phyloP scores from a whole-genome alignment of 441 rosid species.

The Gossypium schwendimanii region DNA sequence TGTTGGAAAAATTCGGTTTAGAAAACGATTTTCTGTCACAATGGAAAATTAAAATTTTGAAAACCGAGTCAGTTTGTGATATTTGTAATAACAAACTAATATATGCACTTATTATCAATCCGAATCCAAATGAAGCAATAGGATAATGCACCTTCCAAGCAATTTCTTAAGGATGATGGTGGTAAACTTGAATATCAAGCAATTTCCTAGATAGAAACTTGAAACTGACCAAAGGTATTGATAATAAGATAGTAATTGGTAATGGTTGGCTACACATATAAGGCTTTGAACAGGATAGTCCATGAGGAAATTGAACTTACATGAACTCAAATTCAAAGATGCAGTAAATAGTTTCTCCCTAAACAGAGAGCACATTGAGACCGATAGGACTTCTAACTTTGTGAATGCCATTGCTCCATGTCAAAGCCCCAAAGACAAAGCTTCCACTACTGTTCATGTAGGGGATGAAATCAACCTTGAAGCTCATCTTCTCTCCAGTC shows the following conservation, averaged over 20 bases:
- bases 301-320: background rate
- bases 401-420: conserved; percentile 38
- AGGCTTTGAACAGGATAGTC: background rate
- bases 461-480: conserved; percentile 38
- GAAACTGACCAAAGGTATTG: background rate
- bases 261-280: background rate
- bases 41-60: too few species aligned
- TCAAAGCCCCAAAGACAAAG: conserved; percentile 42
- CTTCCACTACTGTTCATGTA: conserved; percentile 27
- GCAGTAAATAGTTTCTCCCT: background rate
- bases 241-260: background rate
- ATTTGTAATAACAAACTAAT: too few species aligned
- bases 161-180: background rate
- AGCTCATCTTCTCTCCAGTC: conserved; percentile 33
- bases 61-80: too few species aligned
- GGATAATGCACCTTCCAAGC: background rate
- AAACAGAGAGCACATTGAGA: conserved; percentile 25
- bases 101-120: too few species aligned
- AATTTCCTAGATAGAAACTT: conserved; percentile 3
- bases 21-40: too few species aligned
- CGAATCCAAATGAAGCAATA: too few species aligned
- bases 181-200: background rate
- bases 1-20: too few species aligned
- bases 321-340: background rate
- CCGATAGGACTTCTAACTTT: conserved; percentile 39